Evolutionary conservation across 768 basidiomycete genomes (phyloP), one percentile per base, ranked within the genome.

Genomic region (Peribolospora baueri): DNA sequence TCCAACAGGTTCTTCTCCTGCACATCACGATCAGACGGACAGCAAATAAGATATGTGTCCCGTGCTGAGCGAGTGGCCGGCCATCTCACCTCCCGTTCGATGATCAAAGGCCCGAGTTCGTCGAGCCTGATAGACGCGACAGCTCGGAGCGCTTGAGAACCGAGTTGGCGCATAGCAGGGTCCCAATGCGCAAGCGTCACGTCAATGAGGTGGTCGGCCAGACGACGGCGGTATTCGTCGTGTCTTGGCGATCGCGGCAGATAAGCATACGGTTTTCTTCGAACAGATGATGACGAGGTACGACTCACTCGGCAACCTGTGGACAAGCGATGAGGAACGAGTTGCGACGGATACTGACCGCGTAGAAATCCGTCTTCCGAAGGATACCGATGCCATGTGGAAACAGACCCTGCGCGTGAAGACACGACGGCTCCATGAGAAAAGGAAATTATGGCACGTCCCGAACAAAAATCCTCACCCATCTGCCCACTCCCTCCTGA

Each of bases 401-500:
- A 65, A 95, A 90, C 53, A 90, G 69, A 57, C 76, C 79, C 91
- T 97, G 56, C 8, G 25, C 5, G 37, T 36, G 42, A 50, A 42
- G 38, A 3, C 7, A 46, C 38, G 11, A 36, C 5, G 9, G 6
- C 0, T 10, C 11, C 14, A n/a, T 48, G 37, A 9, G 10, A 46
- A 8, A 56, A 25, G 46, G 36, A 9, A 40, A 4, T 9, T 47
- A 25, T n/a, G 7, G 8, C 37, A 9, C 40, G 57, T 46, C 63
- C 39, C 58, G 56, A 62, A 54, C 53, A 46, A 58, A 61, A 52
- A 52, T 58, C 67, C 80, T 66, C 63, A 93, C 91, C 70, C 82
- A 81, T 64, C 93, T 73, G 9, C 93, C 93, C 45, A 95, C 93
- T 63, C 82, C 81, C 69, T 98, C 93, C 68, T 98, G 93, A 65